phyloP scores from a whole-genome alignment of 2,329 filamentous ascomycete species.

The Clarireedia sp. region DNA sequence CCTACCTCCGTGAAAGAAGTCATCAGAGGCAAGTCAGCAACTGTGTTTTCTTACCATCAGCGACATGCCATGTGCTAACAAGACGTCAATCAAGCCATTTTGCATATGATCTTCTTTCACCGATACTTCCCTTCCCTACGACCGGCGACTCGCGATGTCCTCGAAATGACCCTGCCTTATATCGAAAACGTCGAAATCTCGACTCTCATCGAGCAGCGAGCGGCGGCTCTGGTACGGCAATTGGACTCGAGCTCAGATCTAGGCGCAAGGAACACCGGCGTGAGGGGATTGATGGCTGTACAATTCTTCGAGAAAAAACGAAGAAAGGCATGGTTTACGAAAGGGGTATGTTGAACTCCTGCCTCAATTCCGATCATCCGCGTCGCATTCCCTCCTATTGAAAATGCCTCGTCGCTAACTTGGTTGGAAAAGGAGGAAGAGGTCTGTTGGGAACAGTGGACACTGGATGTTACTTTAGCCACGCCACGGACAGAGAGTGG shows the following conservation, averaged over 20 bases:
- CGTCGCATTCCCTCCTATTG: background rate
- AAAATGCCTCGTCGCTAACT: background rate
- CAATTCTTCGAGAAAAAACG: constrained; percentile 94
- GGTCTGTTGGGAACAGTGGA: constrained; percentile 89
- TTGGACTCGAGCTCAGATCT: constrained; percentile 52
- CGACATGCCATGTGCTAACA: background rate
- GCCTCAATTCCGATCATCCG: constrained; percentile 3
- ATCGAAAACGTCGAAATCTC: constrained; percentile 87
- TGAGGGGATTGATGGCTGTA: constrained; percentile 71
- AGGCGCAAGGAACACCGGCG: constrained; percentile 40
- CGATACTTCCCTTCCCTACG: constrained; percentile 85
- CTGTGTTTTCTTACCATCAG: constrained; percentile 2
- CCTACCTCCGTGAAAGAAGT: constrained; percentile 84
- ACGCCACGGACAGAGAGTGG: constrained; percentile 83
- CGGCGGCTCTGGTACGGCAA: constrained; percentile 69
- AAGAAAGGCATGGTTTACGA: constrained; percentile 71
- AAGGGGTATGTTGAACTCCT: constrained; percentile 50
- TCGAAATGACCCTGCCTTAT: constrained; percentile 83
- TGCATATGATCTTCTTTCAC: constrained; percentile 98
- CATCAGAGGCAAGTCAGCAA: constrained; percentile 61
- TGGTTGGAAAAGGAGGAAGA: constrained; percentile 6
- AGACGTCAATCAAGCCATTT: constrained; percentile 54
- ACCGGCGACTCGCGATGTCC: constrained; percentile 77
- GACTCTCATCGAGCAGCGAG: constrained; percentile 85
- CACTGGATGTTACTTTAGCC: constrained; percentile 84